These are phyloP conservation scores for Macrolepiota albuminosa DNA, from an alignment of 768 basidiomycete species.

Conservation along the genomic window DNA sequence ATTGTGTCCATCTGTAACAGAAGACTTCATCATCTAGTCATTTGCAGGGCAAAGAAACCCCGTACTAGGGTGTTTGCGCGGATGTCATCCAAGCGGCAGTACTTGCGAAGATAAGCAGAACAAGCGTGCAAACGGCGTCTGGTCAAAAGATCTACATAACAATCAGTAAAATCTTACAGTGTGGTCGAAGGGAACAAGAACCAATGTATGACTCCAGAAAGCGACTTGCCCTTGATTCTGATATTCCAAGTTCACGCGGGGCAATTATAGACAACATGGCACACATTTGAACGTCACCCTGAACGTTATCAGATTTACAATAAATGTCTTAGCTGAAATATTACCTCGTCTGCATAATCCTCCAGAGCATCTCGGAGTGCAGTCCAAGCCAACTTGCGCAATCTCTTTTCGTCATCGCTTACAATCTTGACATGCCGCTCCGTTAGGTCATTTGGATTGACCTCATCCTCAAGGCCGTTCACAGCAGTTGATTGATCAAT, in stretches of 20 bases:
- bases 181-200: constrained; percentile 24
- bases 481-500: constrained; percentile 16
- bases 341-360: constrained; percentile 57
- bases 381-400: constrained; percentile 53
- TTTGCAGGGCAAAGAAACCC: constrained; percentile 9
- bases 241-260: constrained; percentile 50
- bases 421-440: constrained; percentile 40
- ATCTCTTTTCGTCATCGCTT: constrained; percentile 42
- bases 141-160: constrained; percentile 51
- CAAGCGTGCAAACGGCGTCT: constrained; percentile 58
- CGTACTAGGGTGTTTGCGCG: constrained; percentile 48
- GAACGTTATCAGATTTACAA: constrained; percentile 1
- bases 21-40: background rate
- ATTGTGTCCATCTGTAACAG: constrained; percentile 59
- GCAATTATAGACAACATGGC: constrained; percentile 66
- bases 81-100: constrained; percentile 46
- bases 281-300: constrained; percentile 84
- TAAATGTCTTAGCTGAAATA: constrained; percentile 1
- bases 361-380: constrained; percentile 54
- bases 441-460: constrained; percentile 20
- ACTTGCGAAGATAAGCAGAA: constrained; percentile 75
- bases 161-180: background rate
- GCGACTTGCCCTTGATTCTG: constrained; percentile 34
- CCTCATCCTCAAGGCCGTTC: constrained; percentile 10
- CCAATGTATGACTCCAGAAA: constrained; percentile 76